Evolutionary conservation across 805 yeast species (phyloP), one percentile per base, ranked within the genome.

Genomic region (Scheffersomyces lignosus): DNA sequence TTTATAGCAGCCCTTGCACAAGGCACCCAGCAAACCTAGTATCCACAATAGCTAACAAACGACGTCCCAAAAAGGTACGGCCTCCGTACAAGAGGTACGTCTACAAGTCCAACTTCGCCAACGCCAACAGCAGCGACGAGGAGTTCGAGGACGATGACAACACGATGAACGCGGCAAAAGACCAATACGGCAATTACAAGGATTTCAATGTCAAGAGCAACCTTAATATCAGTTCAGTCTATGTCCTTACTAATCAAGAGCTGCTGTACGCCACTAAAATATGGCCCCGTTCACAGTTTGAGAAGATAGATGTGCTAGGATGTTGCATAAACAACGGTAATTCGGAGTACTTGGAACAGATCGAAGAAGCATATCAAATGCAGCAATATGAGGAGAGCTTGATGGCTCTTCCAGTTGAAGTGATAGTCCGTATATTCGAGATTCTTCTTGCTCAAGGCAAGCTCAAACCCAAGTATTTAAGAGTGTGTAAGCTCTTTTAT

Each of bases 81-180:
- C 88, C 89, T 38, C 89, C 90, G 4, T 89, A 86, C 63, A 74
- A 80, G 60, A 76, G 82, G 59, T 87, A 87, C 58, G 88, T 76
- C 31, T 80, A 78, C 48, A 72, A 77, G 22, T 68, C 71, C 18
- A 58, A 51, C 45, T 53, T 48, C 33, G 51, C 58, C 4, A 55
- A 48, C 23, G 51, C 40, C 15, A 47, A 49, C 28, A 45, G 51
- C 33, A 51, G 59, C 32, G 58, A 53, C 28, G 66, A 60, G 25
- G 60, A 52, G 16, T 52, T 44, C 7, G 44, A 44, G 30, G 54
- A 54, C 36, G 55, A 57, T 47, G 58, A 44, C 38, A 41, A 56
- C 48, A 27, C 43, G 27, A 22, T 29, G 6, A 27, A 14, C 8
- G 38, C 30, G 5, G 49, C 37, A 3, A 52, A 37, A 12, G 52